These are phyloP conservation scores for Vickermania ingenoplastis DNA, from an alignment of 208 protist species.

Conservation along the genomic window DNA sequence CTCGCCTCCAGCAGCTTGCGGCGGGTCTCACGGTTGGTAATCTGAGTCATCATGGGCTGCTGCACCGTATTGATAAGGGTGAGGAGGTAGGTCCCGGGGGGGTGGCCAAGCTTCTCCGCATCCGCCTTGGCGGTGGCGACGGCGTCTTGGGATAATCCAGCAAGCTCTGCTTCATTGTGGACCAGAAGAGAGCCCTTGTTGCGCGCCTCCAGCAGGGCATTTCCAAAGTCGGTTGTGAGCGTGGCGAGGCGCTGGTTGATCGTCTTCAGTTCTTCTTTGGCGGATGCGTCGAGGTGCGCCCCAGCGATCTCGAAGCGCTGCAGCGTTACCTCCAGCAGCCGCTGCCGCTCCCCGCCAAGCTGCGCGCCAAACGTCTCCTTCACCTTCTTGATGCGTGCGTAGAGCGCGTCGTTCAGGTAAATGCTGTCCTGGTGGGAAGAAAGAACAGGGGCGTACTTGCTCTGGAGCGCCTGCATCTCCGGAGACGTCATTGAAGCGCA, in stretches of 20 bases:
- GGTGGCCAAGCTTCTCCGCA: constrained; percentile 10
- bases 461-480: constrained; percentile 1
- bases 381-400: neutral
- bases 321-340: constrained; percentile 22
- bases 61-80: neutral
- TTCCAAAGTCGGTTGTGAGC: constrained; percentile 21
- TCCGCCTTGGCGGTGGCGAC: constrained; percentile 18
- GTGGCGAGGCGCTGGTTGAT: constrained; percentile 33
- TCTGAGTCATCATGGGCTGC: neutral
- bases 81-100: neutral
- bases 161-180: constrained; percentile 24
- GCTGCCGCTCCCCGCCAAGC: constrained; percentile 16
- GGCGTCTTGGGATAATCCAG: constrained; percentile 26
- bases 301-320: constrained; percentile 29
- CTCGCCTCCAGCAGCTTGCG: constrained; percentile 1
- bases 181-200: constrained; percentile 21
- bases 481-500: neutral
- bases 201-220: constrained; percentile 23
- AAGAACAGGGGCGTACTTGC: neutral
- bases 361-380: neutral
- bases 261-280: constrained; percentile 26
- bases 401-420: neutral
- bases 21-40: constrained; percentile 2
- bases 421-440: neutral
- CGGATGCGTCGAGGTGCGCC: constrained; percentile 14